Evolutionary conservation across 176 grass and related monocot species (phyloP).

Genomic region (Cocos nucifera): DNA sequence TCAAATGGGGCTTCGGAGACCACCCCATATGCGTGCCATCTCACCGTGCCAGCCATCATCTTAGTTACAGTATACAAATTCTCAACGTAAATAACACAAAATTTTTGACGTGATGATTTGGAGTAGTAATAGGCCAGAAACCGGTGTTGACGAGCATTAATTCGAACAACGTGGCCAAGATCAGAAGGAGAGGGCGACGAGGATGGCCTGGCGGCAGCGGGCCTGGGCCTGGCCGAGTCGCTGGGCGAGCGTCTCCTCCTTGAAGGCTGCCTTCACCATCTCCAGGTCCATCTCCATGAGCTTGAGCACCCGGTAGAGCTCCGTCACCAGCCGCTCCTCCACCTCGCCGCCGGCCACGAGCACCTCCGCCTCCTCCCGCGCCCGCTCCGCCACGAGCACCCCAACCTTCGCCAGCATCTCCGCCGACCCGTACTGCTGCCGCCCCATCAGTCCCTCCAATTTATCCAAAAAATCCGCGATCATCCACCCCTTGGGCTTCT

Average conservation of each 20-base stretch:
- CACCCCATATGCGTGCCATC: no score
- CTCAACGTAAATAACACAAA: no score
- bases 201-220: slow-evolving; percentile 72
- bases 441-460: slow-evolving; percentile 60
- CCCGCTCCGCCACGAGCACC: slow-evolving; percentile 60
- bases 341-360: slow-evolving; percentile 51
- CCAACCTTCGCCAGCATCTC: slow-evolving; percentile 50
- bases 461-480: slow-evolving; percentile 80
- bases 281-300: slow-evolving; percentile 80
- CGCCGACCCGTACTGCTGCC: slow-evolving; percentile 41
- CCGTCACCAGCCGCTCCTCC: slow-evolving; percentile 60
- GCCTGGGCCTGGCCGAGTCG: slow-evolving; percentile 67
- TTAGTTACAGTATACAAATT: no score
- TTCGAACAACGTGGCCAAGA: no score
- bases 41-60: no score
- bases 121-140: no score
- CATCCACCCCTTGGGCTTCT: slow-evolving; percentile 75
- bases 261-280: slow-evolving; percentile 89
- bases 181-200: slow-evolving; percentile 79
- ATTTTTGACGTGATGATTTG: no score
- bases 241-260: slow-evolving; percentile 79
- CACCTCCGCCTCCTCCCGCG: slow-evolving; percentile 62
- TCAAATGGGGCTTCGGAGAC: no score
- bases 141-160: no score
- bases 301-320: slow-evolving; percentile 58